Evolutionary conservation across 768 basidiomycete genomes (phyloP).

Genomic region (Floccularia luteovirens): DNA sequence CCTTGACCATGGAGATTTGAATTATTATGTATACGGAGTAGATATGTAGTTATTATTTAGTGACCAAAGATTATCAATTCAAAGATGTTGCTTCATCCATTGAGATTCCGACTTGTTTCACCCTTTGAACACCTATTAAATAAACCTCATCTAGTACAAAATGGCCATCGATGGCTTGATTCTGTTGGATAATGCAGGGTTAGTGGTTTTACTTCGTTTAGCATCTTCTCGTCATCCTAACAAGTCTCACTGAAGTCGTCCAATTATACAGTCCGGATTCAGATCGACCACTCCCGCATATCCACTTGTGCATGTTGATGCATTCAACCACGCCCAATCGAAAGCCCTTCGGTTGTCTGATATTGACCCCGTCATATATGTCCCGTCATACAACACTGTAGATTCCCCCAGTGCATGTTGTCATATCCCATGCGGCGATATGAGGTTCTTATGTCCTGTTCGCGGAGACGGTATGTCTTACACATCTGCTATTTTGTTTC

Average conservation of each 20-base stretch:
- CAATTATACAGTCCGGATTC: slow-evolving; percentile 90
- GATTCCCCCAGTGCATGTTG: slow-evolving; percentile 70
- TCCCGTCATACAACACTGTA: slow-evolving; percentile 37
- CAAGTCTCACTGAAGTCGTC: slow-evolving; percentile 33
- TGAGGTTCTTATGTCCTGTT: slow-evolving; percentile 74
- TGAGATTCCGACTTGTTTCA: neutral
- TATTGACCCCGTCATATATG: slow-evolving; percentile 71
- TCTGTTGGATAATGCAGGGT: slow-evolving; percentile 71
- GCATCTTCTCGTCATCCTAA: slow-evolving; percentile 11
- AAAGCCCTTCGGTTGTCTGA: slow-evolving; percentile 45
- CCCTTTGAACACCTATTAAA: neutral
- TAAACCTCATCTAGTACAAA: neutral
- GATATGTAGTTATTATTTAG: neutral
- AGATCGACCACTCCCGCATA: slow-evolving; percentile 70
- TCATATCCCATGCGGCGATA: slow-evolving; percentile 69
- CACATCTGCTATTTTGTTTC: too few species aligned
- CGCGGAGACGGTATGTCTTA: slow-evolving; percentile 76
- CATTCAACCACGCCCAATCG: slow-evolving; percentile 65
- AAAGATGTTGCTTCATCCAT: too few species aligned
- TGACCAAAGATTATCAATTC: too few species aligned
- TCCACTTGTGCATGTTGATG: slow-evolving; percentile 81
- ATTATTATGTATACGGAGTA: too few species aligned
- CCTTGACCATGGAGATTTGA: slow-evolving; percentile 28
- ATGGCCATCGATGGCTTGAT: slow-evolving; percentile 84
- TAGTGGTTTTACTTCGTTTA: slow-evolving; percentile 17